Conservation (phyloP, 2,329 filamentous ascomycete species). For the Trematosphaeria pertusa region DNA sequence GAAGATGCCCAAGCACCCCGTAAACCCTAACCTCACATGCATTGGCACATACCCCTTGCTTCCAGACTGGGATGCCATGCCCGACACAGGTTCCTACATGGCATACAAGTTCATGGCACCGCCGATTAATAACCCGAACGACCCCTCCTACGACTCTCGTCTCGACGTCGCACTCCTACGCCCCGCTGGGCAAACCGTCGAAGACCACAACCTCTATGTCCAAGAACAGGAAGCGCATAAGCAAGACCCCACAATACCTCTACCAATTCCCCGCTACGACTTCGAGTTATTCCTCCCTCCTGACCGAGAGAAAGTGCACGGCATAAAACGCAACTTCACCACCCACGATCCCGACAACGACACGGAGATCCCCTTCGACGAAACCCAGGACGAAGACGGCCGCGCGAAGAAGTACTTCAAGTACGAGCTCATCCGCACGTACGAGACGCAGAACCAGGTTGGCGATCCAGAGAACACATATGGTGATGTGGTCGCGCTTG, state of each 20-base stretch:
- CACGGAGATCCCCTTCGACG: constrained; percentile 40
- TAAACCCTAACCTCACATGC: constrained; percentile 63
- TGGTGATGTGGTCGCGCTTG: constrained; percentile 63
- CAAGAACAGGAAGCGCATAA: constrained; percentile 52
- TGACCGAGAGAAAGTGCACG: constrained; percentile 53
- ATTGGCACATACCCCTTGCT: constrained; percentile 67
- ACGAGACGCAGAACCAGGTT: constrained; percentile 63
- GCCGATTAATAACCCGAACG: constrained; percentile 57
- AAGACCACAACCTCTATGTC: constrained; percentile 58
- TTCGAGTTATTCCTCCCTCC: constrained; percentile 67
- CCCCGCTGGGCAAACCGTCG: constrained; percentile 61
- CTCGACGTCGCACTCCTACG: constrained; percentile 66
- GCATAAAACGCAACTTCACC: constrained; percentile 64
- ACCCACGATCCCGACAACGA: constrained; percentile 61
- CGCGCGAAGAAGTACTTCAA: constrained; percentile 60
- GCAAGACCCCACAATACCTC: constrained; percentile 57
- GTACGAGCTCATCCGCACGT: constrained; percentile 65
- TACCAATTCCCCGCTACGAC: constrained; percentile 62
- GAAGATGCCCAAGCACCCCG: constrained; percentile 66
- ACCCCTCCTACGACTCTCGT: constrained; percentile 61
- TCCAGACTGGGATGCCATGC: constrained; percentile 66
- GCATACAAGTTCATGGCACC: constrained; percentile 68
- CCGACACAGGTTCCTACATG: constrained; percentile 65
- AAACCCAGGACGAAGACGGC: constrained; percentile 50
- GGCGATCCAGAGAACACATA: constrained; percentile 60